Conservation (phyloP, 345 rosid genomes). For the Aquilaria malaccensis region DNA sequence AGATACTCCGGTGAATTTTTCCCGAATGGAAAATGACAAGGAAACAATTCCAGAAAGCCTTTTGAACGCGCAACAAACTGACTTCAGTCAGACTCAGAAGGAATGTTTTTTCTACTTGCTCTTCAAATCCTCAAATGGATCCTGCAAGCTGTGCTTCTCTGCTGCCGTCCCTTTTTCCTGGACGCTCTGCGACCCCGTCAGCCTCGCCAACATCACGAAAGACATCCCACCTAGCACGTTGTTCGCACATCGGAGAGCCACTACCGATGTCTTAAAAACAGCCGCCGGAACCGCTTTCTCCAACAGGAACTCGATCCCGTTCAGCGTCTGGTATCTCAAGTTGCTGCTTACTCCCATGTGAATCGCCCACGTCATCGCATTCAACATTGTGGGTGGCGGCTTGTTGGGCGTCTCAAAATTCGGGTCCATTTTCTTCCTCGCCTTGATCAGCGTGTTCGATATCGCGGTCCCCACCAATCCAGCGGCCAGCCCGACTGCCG, state of each 20-base stretch:
- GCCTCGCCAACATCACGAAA: slow-evolving; percentile 81
- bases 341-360: slow-evolving; percentile 97
- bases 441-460: slow-evolving; percentile 67
- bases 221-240: slow-evolving; percentile 91
- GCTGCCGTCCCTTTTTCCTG: slow-evolving; percentile 18
- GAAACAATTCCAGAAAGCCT: too few species aligned
- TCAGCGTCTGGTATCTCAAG: slow-evolving; percentile 84
- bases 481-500: slow-evolving; percentile 83
- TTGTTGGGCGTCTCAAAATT: slow-evolving; percentile 81
- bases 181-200: slow-evolving; percentile 86
- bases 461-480: slow-evolving; percentile 86
- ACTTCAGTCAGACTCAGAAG: too few species aligned
- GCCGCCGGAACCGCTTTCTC: slow-evolving; percentile 50
- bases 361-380: slow-evolving; percentile 77
- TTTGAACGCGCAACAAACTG: too few species aligned
- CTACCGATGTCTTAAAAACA: slow-evolving; percentile 78
- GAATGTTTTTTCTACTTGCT: too few species aligned
- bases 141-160: slow-evolving; percentile 32
- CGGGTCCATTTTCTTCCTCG: slow-evolving; percentile 99
- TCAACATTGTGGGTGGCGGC: slow-evolving; percentile 79
- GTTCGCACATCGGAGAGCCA: slow-evolving; percentile 67
- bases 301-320: slow-evolving; percentile 71
- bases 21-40: too few species aligned
- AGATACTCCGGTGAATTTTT: too few species aligned
- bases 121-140: slow-evolving; percentile 10